phyloP scores from a whole-genome alignment of 1,139 yeast genomes.

The Spathaspora sp. region DNA sequence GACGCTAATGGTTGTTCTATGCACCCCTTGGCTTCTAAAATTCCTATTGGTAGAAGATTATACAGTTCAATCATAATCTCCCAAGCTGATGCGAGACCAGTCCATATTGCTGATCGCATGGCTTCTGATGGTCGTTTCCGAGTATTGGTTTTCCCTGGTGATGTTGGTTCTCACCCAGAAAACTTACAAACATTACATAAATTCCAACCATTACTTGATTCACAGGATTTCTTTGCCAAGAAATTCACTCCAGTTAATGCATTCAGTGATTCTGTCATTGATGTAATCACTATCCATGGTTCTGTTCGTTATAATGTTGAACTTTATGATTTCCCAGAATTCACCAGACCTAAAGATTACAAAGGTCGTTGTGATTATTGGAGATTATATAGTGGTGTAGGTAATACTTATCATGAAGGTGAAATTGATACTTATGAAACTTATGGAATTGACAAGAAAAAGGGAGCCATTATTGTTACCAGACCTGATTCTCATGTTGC shows the following conservation, averaged over 20 bases:
- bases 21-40: slow-evolving; percentile 19
- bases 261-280: slow-evolving; percentile 23
- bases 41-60: slow-evolving; percentile 28
- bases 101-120: slow-evolving; percentile 22
- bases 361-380: slow-evolving; percentile 30
- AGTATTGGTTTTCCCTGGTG: slow-evolving; percentile 26
- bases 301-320: slow-evolving; percentile 20
- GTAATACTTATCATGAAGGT: slow-evolving; percentile 14
- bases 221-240: slow-evolving; percentile 17
- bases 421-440: slow-evolving; percentile 19
- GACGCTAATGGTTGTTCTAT: slow-evolving; percentile 9
- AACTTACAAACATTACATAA: slow-evolving; percentile 13
- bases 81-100: slow-evolving; percentile 27
- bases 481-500: slow-evolving; percentile 39
- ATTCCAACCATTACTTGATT: slow-evolving; percentile 18
- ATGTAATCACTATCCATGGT: slow-evolving; percentile 23
- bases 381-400: slow-evolving; percentile 26
- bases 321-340: slow-evolving; percentile 26
- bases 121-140: slow-evolving; percentile 26
- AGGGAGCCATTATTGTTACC: slow-evolving; percentile 26
- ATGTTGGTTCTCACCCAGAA: slow-evolving; percentile 14
- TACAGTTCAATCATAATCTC: slow-evolving; percentile 20
- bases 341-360: slow-evolving; percentile 24
- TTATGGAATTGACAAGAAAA: slow-evolving; percentile 24
- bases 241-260: slow-evolving; percentile 26